Conservation (phyloP, 352 stramenopile genomes). For the Plasmopara viticola region DNA sequence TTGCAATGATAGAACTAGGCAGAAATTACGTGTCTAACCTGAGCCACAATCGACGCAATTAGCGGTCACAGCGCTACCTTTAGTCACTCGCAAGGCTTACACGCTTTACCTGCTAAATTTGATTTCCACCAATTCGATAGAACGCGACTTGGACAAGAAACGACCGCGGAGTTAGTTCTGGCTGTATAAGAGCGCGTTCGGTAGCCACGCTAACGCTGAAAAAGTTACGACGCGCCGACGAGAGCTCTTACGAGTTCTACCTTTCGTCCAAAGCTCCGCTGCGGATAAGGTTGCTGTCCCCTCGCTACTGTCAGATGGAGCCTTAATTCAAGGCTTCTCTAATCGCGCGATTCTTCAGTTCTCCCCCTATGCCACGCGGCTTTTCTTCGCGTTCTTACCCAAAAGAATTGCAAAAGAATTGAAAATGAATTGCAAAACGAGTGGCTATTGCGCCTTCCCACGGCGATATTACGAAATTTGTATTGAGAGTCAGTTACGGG, state of each 20-base stretch:
- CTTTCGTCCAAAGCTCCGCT: constrained; percentile 10
- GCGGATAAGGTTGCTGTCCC: constrained; percentile 6
- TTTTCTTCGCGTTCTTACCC: constrained; percentile 22
- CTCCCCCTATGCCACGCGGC: constrained; percentile 18
- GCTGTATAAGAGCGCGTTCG: constrained; percentile 12
- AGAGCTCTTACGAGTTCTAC: constrained; percentile 12
- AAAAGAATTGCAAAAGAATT: constrained; percentile 44
- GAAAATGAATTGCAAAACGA: constrained; percentile 37
- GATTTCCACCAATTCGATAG: constrained; percentile 20
- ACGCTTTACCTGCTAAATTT: constrained; percentile 20
- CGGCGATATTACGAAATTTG: constrained; percentile 11
- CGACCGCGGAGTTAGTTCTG: not conserved
- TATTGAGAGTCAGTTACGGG: constrained; percentile 16
- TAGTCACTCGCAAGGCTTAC: not conserved
- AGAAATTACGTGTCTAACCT: not conserved
- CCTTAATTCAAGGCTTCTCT: constrained; percentile 10
- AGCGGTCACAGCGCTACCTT: constrained; percentile 3
- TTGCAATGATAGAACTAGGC: not conserved
- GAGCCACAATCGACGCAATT: constrained; percentile 6
- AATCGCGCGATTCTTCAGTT: constrained; percentile 30
- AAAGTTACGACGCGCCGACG: constrained; percentile 7
- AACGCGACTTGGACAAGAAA: constrained; percentile 11
- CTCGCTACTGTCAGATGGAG: constrained; percentile 13
- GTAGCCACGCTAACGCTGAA: constrained; percentile 15
- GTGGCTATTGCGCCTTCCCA: constrained; percentile 17